Base-by-base conservation (phyloP, 2,329 filamentous ascomycete species). In the Trichoderma cornu-damae region DNA sequence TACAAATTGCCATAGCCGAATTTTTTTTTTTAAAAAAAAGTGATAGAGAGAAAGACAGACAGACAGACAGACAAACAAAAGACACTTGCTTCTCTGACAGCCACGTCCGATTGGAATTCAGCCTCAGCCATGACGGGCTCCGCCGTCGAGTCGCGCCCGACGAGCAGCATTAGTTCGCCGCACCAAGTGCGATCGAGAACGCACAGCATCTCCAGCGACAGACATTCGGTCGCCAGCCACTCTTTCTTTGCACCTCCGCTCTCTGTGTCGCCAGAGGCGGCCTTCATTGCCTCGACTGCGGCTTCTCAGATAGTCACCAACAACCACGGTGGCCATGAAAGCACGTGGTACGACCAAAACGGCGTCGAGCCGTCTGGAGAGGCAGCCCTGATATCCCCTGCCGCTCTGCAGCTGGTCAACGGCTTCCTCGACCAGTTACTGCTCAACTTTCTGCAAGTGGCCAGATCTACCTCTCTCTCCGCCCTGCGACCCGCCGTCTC, bases 301-400 rank as follows among this genome's bases (percentile, higher is more conserved):
- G 94, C 93, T 51, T 91, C 90, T 16, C 90, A 96, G 70, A 93
- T 96, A 61, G 86, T 97, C 64, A 93, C 90, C 59, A 90, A 91
- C 68, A 87, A 95, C 68, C 87, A 94, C 72, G 89, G 93, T 67
- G 85, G 82, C 63, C 85, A 88, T 67, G 80, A 85, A 59, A 83
- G 85, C 64, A 77, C 84, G 50, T 86, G 86, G 79, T 83, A 85
- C 66, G 84, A 89, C 66, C 81, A 87, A 61, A 81, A 88, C 63
- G 83, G 83, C 50, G 79, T 86, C 56, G 82, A 86, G 62, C 80
- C 83, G 1, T 81, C 82, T 4, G 79, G 80, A 58, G 86, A 89
- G 63, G 84, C 86, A 16, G 88, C 88, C 16, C 70, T 87, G 48
- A 88, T 96, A 58, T 87, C 90, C 1, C 77, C 81, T 2, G 80